A percentile compares a stretch with the other conserved stretches of the same genome.
These are phyloP conservation scores for Alternaria brassicae DNA, from an alignment of 2,329 filamentous ascomycete species.

Conservation along the genomic window DNA sequence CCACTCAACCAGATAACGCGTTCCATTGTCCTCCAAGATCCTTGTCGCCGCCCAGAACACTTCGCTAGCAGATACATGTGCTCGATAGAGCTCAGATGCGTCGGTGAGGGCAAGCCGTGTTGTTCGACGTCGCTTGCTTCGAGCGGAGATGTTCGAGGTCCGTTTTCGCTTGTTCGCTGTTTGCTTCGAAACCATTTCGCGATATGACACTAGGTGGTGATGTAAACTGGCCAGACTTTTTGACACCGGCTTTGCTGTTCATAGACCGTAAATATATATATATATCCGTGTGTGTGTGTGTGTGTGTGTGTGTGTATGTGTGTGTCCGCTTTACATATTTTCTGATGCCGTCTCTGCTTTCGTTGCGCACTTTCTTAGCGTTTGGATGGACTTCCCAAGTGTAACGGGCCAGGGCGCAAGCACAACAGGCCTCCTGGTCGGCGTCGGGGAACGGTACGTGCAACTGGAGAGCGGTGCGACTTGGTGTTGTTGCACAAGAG, in stretches of 20 bases:
- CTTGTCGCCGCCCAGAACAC: conserved; percentile 10
- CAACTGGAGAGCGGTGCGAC: neutral
- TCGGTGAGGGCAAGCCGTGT: conserved; percentile 2
- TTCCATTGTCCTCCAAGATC: conserved; percentile 11
- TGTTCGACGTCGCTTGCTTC: conserved; percentile 7
- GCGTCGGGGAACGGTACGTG: neutral
- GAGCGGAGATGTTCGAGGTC: conserved; percentile 2
- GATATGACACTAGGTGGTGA: conserved; percentile 1
- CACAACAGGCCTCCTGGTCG: neutral
- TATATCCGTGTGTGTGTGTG: no score
- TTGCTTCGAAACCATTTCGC: conserved; percentile 10
- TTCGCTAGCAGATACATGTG: conserved; percentile 2
- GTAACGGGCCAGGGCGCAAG: neutral
- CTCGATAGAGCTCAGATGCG: neutral
- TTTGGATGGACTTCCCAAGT: neutral
- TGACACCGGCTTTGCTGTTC: neutral
- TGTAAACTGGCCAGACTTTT: conserved; percentile 4
- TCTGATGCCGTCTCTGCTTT: neutral
- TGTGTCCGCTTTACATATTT: conserved; percentile 1
- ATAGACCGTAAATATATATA: neutral
- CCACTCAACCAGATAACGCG: conserved; percentile 10
- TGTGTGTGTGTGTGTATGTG: neutral
- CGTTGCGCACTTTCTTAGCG: conserved; percentile 2
- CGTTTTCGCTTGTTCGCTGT: conserved; percentile 11
- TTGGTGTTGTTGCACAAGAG: neutral